Conservation (phyloP, 345 rosid species). For the Brassica cretica region DNA sequence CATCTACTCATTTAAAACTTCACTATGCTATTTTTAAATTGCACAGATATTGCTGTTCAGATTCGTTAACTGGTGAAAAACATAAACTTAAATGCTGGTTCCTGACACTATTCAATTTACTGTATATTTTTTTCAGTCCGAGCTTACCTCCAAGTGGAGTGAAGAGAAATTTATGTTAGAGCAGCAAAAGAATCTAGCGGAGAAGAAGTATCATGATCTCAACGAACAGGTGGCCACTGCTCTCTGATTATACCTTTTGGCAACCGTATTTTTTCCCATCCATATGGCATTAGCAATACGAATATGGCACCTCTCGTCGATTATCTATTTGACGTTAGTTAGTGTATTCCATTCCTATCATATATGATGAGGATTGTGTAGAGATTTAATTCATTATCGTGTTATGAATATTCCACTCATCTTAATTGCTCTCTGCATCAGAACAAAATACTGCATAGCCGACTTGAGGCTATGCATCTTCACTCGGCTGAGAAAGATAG, state of each 20-base stretch:
- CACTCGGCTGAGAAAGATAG: conserved; percentile 76
- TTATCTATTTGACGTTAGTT: not conserved
- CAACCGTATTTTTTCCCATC: conserved; percentile 22
- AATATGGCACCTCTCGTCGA: conserved; percentile 1
- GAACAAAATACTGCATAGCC: conserved; percentile 78
- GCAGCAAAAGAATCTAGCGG: conserved; percentile 63
- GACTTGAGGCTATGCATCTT: conserved; percentile 83
- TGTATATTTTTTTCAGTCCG: conserved; percentile 49
- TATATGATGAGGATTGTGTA: conserved; percentile 7
- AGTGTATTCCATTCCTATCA: conserved; percentile 9
- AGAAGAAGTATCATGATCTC: conserved; percentile 71
- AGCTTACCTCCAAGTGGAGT: conserved; percentile 69
- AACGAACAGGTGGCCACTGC: conserved; percentile 74
- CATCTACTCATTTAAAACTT: conserved; percentile 17
- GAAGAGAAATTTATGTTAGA: conserved; percentile 62
- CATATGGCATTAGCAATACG: not conserved
- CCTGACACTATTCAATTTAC: conserved; percentile 22
- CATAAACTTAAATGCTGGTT: conserved; percentile 1
- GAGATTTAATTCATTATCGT: not conserved
- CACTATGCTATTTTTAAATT: not conserved
- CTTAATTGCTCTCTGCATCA: conserved; percentile 30
- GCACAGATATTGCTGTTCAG: not conserved
- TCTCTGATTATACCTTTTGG: conserved; percentile 13
- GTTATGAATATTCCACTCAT: conserved; percentile 19
- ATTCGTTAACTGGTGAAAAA: conserved; percentile 9